Evolutionary conservation across 2,329 filamentous ascomycete genomes (phyloP).

Genomic region (Mycosphaerella arachidis): DNA sequence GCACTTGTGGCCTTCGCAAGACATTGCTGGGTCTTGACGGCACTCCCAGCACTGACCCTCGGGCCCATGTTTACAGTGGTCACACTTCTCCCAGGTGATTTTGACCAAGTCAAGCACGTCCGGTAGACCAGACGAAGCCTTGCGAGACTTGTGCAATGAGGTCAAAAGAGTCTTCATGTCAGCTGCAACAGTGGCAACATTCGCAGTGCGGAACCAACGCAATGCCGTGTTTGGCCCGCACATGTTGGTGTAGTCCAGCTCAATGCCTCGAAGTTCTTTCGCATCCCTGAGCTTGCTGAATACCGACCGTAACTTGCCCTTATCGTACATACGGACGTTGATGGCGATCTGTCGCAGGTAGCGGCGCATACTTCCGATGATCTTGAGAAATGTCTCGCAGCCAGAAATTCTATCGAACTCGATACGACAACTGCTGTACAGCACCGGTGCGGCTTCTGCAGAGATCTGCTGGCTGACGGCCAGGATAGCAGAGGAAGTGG

Average conservation of each 20-base stretch:
- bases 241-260: not conserved
- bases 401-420: not conserved
- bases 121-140: not conserved
- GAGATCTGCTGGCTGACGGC: constrained; percentile 6
- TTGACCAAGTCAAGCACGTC: not conserved
- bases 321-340: not conserved
- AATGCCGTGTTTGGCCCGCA: not conserved
- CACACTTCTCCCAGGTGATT: not conserved
- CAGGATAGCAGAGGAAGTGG: not conserved
- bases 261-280: not conserved
- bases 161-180: too few species aligned
- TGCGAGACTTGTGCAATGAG: too few species aligned
- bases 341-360: not conserved
- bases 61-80: not conserved
- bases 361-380: constrained; percentile 4
- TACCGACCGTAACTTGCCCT: not conserved
- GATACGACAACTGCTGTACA: constrained; percentile 7
- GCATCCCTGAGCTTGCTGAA: constrained; percentile 10
- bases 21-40: too few species aligned
- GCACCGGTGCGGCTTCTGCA: not conserved
- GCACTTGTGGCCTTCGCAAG: too few species aligned
- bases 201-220: too few species aligned
- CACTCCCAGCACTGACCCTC: too few species aligned
- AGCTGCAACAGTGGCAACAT: too few species aligned
- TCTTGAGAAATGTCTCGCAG: constrained; percentile 1